Evolutionary conservation across 371 early-diverging fungal species (phyloP).

Genomic region (Smittium mucronatum): DNA sequence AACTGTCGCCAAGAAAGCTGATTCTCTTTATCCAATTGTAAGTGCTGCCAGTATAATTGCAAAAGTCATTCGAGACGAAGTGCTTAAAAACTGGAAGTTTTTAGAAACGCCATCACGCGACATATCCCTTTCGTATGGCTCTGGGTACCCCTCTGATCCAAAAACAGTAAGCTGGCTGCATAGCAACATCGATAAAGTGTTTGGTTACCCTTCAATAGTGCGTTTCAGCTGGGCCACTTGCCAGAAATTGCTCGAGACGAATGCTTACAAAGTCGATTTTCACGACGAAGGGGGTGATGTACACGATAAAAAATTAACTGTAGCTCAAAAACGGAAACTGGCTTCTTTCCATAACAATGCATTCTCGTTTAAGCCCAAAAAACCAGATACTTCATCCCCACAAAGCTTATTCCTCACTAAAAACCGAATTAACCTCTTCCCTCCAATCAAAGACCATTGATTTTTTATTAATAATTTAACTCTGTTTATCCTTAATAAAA

Average conservation of each 20-base stretch:
- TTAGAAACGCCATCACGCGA: slow-evolving; percentile 39
- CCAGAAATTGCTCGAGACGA: slow-evolving; percentile 47
- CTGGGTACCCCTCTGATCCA: slow-evolving; percentile 98
- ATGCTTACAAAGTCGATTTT: slow-evolving; percentile 3
- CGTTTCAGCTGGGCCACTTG: slow-evolving; percentile 96
- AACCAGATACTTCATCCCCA: neutral
- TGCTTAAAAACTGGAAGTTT: slow-evolving; percentile 71
- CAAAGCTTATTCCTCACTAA: neutral
- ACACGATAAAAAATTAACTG: neutral
- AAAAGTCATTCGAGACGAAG: slow-evolving; percentile 89
- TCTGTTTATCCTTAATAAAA: too few relatives aligned
- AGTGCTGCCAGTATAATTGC: slow-evolving; percentile 98
- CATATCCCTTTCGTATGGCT: slow-evolving; percentile 62
- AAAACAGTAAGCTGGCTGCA: slow-evolving; percentile 84
- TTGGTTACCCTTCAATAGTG: slow-evolving; percentile 86
- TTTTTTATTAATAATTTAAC: too few relatives aligned
- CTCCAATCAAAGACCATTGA: too few relatives aligned
- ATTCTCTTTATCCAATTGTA: slow-evolving; percentile 91
- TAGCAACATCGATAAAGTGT: slow-evolving; percentile 62
- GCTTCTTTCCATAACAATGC: neutral
- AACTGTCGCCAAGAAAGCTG: slow-evolving; percentile 92
- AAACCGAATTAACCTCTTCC: neutral
- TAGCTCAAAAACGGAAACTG: neutral
- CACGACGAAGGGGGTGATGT: neutral
- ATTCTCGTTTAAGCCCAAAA: too few relatives aligned